Conservation (phyloP, 2,329 filamentous ascomycete genomes). For the Calycina marina region DNA sequence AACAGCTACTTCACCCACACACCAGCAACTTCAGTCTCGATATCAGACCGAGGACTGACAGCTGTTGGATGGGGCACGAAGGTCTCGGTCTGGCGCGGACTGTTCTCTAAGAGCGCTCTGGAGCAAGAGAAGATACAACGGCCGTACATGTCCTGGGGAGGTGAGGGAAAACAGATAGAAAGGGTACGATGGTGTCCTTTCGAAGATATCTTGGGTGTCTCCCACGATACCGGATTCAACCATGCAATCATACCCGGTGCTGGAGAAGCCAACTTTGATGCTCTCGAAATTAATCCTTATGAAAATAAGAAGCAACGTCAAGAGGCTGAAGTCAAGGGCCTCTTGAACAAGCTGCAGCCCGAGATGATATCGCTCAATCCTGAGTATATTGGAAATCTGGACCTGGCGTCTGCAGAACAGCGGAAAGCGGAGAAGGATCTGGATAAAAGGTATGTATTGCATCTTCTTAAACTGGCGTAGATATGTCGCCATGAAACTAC, state of each 20-base stretch:
- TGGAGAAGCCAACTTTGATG: constrained; percentile 95
- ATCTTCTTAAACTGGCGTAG: no score
- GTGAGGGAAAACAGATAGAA: constrained; percentile 68
- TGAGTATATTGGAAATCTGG: constrained; percentile 78
- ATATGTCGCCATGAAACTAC: no score
- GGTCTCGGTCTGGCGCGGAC: constrained; percentile 77
- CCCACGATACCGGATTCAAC: constrained; percentile 75
- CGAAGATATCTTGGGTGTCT: constrained; percentile 80
- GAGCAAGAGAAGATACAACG: constrained; percentile 70
- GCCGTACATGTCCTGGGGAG: constrained; percentile 89
- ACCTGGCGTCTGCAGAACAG: constrained; percentile 67
- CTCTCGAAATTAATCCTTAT: constrained; percentile 86
- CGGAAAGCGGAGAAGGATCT: constrained; percentile 64
- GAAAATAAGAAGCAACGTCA: constrained; percentile 86
- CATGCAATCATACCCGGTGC: constrained; percentile 84
- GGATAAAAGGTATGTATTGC: constrained; percentile 60
- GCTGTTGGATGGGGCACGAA: constrained; percentile 87
- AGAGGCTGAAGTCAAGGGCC: constrained; percentile 74
- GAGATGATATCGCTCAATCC: constrained; percentile 96
- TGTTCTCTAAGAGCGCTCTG: constrained; percentile 59
- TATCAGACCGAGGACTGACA: constrained; percentile 78
- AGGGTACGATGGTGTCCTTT: constrained; percentile 84
- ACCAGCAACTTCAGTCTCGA: constrained; percentile 69
- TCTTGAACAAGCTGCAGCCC: constrained; percentile 88
- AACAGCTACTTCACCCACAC: constrained; percentile 75